A percentile compares a stretch with the other conserved stretches of the same genome.
Evolutionary conservation across 495 filamentous ascomycete species (phyloP).

Genomic region (Pseudevernia furfuracea): DNA sequence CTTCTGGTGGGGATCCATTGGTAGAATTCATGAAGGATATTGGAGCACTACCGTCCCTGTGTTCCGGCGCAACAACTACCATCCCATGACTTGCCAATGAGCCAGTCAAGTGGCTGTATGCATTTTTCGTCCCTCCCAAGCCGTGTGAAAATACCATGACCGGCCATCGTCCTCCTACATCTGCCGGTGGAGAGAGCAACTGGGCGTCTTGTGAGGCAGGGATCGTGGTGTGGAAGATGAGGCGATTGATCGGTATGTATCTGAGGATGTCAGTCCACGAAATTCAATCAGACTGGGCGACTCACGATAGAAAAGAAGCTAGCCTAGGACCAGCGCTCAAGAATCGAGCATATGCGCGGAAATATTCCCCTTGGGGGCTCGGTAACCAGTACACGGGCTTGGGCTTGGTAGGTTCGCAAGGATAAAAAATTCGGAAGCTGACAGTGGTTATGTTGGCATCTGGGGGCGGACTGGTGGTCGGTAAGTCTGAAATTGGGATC

Average conservation of each 20-base stretch:
- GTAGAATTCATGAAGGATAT: conserved; percentile 47
- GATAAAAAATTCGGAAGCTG: conserved; percentile 71
- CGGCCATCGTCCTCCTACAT: conserved; percentile 49
- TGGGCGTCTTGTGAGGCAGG: conserved; percentile 44
- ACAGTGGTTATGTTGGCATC: conserved; percentile 52
- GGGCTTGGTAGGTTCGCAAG: conserved; percentile 40
- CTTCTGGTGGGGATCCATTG: conserved; percentile 3
- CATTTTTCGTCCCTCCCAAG: conserved; percentile 62
- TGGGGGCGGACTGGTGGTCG: conserved; percentile 42
- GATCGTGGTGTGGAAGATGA: conserved; percentile 60
- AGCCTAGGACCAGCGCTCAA: conserved; percentile 42
- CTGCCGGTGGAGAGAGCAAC: conserved; percentile 32
- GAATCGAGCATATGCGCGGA: conserved; percentile 62
- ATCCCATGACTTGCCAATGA: conserved; percentile 67
- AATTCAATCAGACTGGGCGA: background rate
- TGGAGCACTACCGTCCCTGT: conserved; percentile 65
- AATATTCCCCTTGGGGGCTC: conserved; percentile 57
- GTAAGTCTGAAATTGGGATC: conserved; percentile 55
- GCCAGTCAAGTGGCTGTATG: conserved; percentile 65
- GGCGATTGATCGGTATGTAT: conserved; percentile 46
- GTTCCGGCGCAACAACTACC: conserved; percentile 68
- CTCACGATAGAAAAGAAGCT: conserved; percentile 13
- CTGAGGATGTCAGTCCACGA: conserved; percentile 28
- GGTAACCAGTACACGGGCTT: conserved; percentile 60
- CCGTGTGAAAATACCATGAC: conserved; percentile 78